Base-by-base conservation (phyloP, 2,329 filamentous ascomycete species). In the Mariannaea elegans region DNA sequence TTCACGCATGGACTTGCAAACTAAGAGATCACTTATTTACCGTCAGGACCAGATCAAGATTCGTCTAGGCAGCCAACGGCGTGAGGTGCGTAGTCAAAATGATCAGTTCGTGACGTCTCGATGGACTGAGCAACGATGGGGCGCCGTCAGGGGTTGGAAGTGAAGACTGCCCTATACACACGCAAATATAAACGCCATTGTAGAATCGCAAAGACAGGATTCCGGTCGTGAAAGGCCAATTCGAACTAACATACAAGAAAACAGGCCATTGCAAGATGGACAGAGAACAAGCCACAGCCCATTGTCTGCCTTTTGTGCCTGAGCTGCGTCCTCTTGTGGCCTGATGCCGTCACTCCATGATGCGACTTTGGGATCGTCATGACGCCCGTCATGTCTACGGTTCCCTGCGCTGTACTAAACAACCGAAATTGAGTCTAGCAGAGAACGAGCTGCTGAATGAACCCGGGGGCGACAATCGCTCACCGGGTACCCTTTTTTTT, bases 101-200 rank as follows among this genome's bases (percentile, higher is more conserved):
- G 64, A 65, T 58, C 65, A 64, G 67, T 65, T 67, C 62, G 58
- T 70, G 67, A 70, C 67, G 67, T 59, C 63, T 60, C 55, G 13
- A 63, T 70, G 67, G 60, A 53, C 63, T 65, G 67, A 70, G 63
- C 54, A 53, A 56, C 44, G 59, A 50, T 39, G 38, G 63, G 62
- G 65, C 57, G 54, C 65, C 41, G 58, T 68, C 52, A 48, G 45
- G 53, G 58, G 47, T 19, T 36, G 48, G 51, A 32, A 23, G 29
- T 49, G 27, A 13, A 42, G 44, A 32, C 18, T 29, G 19, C 41
- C 46, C 23, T 19, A 48, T 21, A 38, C 19, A 52, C 36, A 45
- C 27, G 41, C 24, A 46, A 27, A 50, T 38, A 50, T 34, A 31
- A 50, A 27, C n/a, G n/a, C 47, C 27, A 50, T 39, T n/a, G 31